These are phyloP conservation scores for Scheffersomyces segobiensis DNA, from an alignment of 1,139 yeast species.

Conservation along the genomic window DNA sequence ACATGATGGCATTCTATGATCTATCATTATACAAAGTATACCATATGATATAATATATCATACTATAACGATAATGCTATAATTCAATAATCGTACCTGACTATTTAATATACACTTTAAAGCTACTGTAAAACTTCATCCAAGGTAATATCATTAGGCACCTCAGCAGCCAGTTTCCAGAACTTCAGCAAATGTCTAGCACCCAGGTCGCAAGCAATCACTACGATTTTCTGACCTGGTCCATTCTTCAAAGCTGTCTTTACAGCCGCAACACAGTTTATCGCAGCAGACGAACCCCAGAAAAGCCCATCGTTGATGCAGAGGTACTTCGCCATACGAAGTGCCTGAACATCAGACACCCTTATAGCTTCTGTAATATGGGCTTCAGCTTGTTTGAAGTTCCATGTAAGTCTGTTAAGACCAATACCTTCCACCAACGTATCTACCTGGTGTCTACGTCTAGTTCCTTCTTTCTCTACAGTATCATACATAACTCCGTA, in stretches of 20 bases:
- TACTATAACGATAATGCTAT: background rate
- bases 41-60: background rate
- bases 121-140: conserved; percentile 26
- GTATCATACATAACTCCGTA: conserved; percentile 91
- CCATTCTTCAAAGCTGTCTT: conserved; percentile 56
- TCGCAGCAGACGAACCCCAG: conserved; percentile 89
- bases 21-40: too few species aligned
- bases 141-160: conserved; percentile 26
- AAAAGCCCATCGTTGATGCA: conserved; percentile 86
- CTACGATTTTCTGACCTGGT: conserved; percentile 73
- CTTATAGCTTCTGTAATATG: conserved; percentile 77
- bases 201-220: conserved; percentile 94
- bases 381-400: conserved; percentile 70
- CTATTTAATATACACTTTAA: background rate
- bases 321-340: conserved; percentile 82
- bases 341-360: conserved; percentile 77
- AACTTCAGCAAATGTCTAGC: conserved; percentile 86
- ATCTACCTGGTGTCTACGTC: conserved; percentile 95
- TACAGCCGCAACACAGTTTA: conserved; percentile 89
- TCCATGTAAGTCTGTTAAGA: conserved; percentile 78
- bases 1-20: background rate
- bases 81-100: background rate
- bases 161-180: conserved; percentile 68
- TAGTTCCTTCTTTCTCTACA: conserved; percentile 88
- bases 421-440: conserved; percentile 95